These are phyloP conservation scores for Penicillium coprophilum DNA, from an alignment of 495 filamentous ascomycete genomes.

Conservation along the genomic window DNA sequence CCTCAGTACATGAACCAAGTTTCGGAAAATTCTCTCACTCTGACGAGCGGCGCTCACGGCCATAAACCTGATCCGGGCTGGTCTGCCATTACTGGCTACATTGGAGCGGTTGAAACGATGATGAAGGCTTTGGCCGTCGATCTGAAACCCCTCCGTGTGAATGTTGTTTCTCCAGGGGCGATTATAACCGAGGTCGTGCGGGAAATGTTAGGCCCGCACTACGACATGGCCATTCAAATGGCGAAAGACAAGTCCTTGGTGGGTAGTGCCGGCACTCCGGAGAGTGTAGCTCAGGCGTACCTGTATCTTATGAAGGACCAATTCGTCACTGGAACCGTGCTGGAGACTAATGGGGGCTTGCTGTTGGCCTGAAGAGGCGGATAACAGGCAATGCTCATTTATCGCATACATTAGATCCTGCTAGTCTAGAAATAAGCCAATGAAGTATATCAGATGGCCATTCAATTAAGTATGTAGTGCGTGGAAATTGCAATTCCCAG, in stretches of 20 bases:
- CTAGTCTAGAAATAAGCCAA: no score
- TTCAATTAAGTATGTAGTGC: no score
- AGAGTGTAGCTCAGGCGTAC: slow-evolving; percentile 61
- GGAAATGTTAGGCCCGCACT: neutral
- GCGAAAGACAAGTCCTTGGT: slow-evolving; percentile 36
- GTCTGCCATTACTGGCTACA: slow-evolving; percentile 42
- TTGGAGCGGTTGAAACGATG: slow-evolving; percentile 45
- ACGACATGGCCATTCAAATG: slow-evolving; percentile 35
- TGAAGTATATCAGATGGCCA: no score
- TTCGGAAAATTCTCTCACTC: slow-evolving; percentile 41
- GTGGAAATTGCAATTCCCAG: no score
- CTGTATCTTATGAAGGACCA: slow-evolving; percentile 54
- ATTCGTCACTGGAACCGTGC: neutral
- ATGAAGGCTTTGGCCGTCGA: slow-evolving; percentile 52
- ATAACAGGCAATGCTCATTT: no score
- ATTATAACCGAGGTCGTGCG: slow-evolving; percentile 52
- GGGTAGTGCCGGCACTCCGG: slow-evolving; percentile 42
- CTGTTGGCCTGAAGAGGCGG: neutral
- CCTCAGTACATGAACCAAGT: slow-evolving; percentile 36
- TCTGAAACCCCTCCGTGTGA: slow-evolving; percentile 54
- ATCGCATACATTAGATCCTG: no score
- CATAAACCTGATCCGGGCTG: slow-evolving; percentile 46
- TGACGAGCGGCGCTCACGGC: slow-evolving; percentile 50
- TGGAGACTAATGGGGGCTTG: neutral
- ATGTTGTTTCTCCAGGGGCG: slow-evolving; percentile 50